These are phyloP conservation scores for Thielaviopsis punctulata DNA, from an alignment of 2,329 filamentous ascomycete genomes.

Conservation along the genomic window DNA sequence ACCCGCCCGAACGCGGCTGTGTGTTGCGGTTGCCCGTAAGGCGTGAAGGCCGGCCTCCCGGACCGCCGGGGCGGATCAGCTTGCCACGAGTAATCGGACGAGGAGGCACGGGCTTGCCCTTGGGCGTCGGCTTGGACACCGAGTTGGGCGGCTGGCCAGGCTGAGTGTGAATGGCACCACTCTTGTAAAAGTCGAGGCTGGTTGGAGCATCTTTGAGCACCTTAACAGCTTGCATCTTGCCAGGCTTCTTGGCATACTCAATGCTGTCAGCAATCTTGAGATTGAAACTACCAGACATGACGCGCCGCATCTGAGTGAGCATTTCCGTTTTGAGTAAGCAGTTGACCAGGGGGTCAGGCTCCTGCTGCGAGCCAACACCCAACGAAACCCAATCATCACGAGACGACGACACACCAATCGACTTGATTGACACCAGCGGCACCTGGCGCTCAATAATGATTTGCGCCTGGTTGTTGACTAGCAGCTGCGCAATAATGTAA, in stretches of 20 bases:
- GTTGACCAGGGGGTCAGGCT: constrained; percentile 82
- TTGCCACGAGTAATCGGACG: constrained; percentile 89
- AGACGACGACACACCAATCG: constrained; percentile 59
- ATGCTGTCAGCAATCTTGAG: constrained; percentile 71
- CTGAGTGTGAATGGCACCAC: constrained; percentile 71
- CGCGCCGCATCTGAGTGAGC: constrained; percentile 75
- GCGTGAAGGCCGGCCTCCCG: constrained; percentile 63
- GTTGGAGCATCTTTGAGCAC: constrained; percentile 72
- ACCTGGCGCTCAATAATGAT: constrained; percentile 71
- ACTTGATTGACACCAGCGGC: constrained; percentile 76
- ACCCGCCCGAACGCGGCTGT: constrained; percentile 26
- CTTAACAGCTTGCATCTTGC: constrained; percentile 79
- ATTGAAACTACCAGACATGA: constrained; percentile 63
- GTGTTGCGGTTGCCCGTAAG: constrained; percentile 33
- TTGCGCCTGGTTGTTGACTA: constrained; percentile 66
- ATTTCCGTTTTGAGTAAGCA: constrained; percentile 95
- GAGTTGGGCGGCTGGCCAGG: constrained; percentile 72
- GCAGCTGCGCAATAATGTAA: constrained; percentile 71
- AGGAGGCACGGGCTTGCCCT: constrained; percentile 67
- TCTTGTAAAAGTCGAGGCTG: constrained; percentile 79
- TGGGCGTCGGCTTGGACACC: constrained; percentile 67
- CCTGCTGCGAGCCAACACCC: constrained; percentile 74
- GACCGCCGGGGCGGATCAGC: constrained; percentile 79
- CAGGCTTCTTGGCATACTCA: constrained; percentile 95
- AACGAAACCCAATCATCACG: constrained; percentile 97